Conservation (phyloP, 179 eudicot genomes). For the Silene noctiflora region DNA sequence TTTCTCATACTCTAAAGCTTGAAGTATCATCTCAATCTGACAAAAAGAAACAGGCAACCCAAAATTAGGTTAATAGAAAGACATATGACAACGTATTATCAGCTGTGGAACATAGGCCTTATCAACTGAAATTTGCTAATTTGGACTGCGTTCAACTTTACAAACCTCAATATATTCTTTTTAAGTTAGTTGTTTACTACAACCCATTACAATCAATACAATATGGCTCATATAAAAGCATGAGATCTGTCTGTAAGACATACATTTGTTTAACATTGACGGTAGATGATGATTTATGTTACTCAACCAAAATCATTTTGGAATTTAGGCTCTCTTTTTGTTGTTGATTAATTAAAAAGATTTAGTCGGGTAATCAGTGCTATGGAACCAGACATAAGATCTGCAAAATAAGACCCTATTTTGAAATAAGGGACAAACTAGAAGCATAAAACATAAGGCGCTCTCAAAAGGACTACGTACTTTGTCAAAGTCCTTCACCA, state of each 20-base stretch:
- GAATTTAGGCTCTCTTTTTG: not conserved
- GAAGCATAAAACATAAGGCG: not conserved
- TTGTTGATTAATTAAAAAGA: too few species aligned
- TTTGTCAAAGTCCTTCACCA: slow-evolving; percentile 95
- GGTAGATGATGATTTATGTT: not conserved
- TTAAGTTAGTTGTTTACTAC: not conserved
- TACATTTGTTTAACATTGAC: not conserved
- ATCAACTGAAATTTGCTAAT: not conserved
- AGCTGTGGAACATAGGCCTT: not conserved
- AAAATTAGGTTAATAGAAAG: slow-evolving; percentile 16
- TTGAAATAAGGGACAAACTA: not conserved
- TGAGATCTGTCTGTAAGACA: not conserved
- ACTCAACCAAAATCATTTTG: not conserved
- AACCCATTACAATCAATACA: not conserved
- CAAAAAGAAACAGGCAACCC: slow-evolving; percentile 13
- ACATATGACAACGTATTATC: not conserved
- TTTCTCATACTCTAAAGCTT: slow-evolving; percentile 91
- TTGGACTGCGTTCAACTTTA: not conserved
- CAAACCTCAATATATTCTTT: not conserved
- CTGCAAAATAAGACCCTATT: not conserved
- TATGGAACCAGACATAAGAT: slow-evolving; percentile 3
- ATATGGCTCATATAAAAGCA: not conserved
- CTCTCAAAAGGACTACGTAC: slow-evolving; percentile 30
- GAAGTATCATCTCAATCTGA: slow-evolving; percentile 98
- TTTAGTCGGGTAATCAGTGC: not conserved